Base-by-base conservation (phyloP, 208 protist genomes). In the Phytomonas serpens region DNA sequence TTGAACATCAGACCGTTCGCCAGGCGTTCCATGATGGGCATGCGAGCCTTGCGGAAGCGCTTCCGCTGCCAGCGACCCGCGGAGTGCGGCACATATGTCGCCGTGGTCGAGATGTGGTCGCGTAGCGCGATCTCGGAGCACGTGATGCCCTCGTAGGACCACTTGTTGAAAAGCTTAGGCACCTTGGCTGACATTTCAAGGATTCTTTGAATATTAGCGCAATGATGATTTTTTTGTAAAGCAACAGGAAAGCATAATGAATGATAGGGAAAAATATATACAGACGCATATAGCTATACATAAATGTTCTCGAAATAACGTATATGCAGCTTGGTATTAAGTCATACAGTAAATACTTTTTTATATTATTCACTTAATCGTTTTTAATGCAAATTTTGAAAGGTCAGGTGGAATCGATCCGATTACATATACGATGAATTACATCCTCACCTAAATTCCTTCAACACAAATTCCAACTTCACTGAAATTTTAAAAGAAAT, bases 1-100 rank as follows among this genome's bases (percentile, higher is more conserved):
- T 99, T 97, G 92, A 99, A 98, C 98, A 99, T 99, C 61, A 99
- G 79, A 70, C 93, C 95, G 93, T 98, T 99, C 42, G 93, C 92
- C 36, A 99, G 78, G 82, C 97, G 94, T 89, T 98, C 95, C 76
- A 97, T 88, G 75, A 98, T 90, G 66, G 94, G 95, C 79, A 95
- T 97, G 79, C 98, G 92, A 30, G 97, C 92, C 93, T 99, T 99
- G 86, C 97, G 89, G 96, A 99, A 99, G 81, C 98, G 97, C 78
- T 98, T 98, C 74, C 87, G 90, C 78, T 97, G 87, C 90, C 98
- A 99, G 75, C 98, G 97, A 66, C 99, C 98, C 71, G 98, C 92
- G 65, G 97, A 98, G 95, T 99, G 99, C 57, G 99, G 99, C 62
- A 99, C 85, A 85, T 98, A 99, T 61, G 87, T 79, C 69, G 87